Conservation (phyloP, 139 green algal species). For the Volvox reticuliferus region DNA sequence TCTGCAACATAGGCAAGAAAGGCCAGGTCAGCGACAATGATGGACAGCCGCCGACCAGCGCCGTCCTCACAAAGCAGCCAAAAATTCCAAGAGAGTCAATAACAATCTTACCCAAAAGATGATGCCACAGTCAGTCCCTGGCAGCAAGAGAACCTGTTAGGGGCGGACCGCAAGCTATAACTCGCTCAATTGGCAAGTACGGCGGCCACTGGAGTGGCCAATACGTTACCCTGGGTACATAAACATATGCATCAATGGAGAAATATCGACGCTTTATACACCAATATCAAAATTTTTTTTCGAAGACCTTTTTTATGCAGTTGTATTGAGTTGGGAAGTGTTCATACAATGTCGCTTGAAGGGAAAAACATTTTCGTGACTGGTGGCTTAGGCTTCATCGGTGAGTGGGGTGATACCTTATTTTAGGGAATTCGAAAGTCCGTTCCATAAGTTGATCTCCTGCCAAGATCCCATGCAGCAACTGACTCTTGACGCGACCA, state of each 20-base stretch:
- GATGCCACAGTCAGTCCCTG: background rate
- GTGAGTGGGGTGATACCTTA: constrained; percentile 43
- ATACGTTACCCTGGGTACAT: no score
- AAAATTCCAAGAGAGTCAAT: background rate
- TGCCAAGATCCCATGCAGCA: background rate
- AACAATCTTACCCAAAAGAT: background rate
- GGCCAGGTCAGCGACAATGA: no score
- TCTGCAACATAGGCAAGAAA: constrained; percentile 9
- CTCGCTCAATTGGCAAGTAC: background rate
- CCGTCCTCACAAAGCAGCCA: background rate
- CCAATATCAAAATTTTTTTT: no score
- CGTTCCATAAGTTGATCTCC: background rate
- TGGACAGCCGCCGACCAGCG: background rate
- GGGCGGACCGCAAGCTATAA: background rate
- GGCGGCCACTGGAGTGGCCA: no score
- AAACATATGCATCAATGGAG: no score
- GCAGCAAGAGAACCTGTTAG: constrained; percentile 7
- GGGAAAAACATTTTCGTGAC: constrained; percentile 85
- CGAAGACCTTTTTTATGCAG: background rate
- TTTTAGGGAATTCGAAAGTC: background rate
- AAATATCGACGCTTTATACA: no score
- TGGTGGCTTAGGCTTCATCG: constrained; percentile 87
- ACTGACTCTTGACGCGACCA: background rate
- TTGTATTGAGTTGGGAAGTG: background rate
- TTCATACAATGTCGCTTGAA: constrained; percentile 41